Conservation (phyloP, 148 eudicot species). For the Tetragonia tetragonoides region DNA sequence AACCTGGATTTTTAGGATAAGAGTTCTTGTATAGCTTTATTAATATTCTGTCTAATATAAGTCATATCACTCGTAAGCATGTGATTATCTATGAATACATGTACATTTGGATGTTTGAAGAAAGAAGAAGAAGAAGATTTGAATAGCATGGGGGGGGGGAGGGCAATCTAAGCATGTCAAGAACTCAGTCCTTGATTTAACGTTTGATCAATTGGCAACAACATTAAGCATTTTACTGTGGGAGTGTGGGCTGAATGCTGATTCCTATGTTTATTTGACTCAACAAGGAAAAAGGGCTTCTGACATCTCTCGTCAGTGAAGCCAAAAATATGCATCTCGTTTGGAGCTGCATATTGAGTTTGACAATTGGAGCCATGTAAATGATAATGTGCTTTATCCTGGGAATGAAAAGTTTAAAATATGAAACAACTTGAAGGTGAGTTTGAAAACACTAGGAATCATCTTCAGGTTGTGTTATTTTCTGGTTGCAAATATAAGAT, state of each 20-base stretch:
- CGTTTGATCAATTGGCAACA: not conserved
- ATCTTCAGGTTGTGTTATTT: not conserved
- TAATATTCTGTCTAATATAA: too few species aligned
- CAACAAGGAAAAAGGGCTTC: not conserved
- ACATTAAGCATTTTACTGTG: not conserved
- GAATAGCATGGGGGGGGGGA: not conserved
- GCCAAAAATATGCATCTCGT: not conserved
- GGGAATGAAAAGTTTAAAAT: not conserved
- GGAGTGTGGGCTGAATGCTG: not conserved
- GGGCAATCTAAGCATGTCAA: not conserved
- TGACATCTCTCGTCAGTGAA: too few species aligned
- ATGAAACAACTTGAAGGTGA: not conserved
- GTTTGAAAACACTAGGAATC: not conserved
- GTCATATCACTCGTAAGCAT: not conserved
- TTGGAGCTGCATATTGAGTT: not conserved
- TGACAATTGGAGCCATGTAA: not conserved
- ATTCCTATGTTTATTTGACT: not conserved
- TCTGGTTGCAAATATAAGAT: not conserved
- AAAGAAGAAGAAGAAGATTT: not conserved
- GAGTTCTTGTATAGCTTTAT: too few species aligned
- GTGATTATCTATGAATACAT: not conserved
- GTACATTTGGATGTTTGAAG: not conserved
- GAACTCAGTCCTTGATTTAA: not conserved
- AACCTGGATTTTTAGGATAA: too few species aligned
- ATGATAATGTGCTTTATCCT: not conserved